Evolutionary conservation across 371 early-diverging fungal species (phyloP).

Genomic region (Cokeromyces recurvatus): DNA sequence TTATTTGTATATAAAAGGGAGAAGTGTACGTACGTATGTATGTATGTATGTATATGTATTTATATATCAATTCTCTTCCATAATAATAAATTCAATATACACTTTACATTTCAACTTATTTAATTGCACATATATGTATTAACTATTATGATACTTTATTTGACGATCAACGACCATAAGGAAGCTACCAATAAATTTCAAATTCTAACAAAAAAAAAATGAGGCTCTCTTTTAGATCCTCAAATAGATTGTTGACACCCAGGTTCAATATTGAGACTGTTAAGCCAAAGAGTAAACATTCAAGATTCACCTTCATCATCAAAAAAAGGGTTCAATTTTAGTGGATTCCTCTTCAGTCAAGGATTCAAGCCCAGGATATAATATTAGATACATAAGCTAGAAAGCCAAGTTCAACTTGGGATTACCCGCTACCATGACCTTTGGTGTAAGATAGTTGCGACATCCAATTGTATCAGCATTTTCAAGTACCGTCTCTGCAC

Average conservation of each 20-base stretch:
- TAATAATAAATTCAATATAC: no score
- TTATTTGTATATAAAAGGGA: no score
- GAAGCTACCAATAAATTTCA: no score
- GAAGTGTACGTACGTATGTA: no score
- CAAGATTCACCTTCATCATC: constrained; percentile 90
- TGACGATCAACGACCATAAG: no score
- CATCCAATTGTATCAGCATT: constrained; percentile 87
- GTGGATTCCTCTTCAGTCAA: constrained; percentile 77
- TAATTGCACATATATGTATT: no score
- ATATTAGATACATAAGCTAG: constrained; percentile 90
- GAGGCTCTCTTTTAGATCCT: constrained; percentile 57
- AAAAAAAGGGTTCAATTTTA: constrained; percentile 76
- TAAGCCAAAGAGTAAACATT: constrained; percentile 62
- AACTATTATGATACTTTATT: no score
- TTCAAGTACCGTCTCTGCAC: constrained; percentile 81
- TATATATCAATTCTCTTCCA: no score
- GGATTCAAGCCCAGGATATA: constrained; percentile 83
- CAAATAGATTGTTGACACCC: constrained; percentile 83
- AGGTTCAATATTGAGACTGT: constrained; percentile 86
- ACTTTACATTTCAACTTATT: no score
- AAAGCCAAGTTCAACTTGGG: constrained; percentile 90
- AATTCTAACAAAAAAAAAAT: no score
- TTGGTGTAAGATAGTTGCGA: constrained; percentile 85
- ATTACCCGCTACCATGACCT: constrained; percentile 86
- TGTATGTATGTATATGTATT: no score